A percentile compares a stretch with the other conserved stretches of the same genome.
Conservation (phyloP, 768 basidiomycete genomes). For the Suillus decipiens region DNA sequence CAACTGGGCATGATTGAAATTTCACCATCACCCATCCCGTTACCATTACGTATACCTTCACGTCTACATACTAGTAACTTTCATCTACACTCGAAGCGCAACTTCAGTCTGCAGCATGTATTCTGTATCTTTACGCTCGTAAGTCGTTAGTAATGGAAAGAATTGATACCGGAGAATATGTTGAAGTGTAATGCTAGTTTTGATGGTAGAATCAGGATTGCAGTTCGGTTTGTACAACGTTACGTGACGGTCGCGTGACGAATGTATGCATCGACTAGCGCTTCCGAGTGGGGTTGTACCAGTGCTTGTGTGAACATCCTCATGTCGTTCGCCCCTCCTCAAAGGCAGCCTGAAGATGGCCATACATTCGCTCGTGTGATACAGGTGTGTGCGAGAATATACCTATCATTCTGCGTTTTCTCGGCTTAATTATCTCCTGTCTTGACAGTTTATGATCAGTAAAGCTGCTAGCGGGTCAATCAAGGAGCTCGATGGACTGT, state of each 20-base stretch:
- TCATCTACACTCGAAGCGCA: conserved; percentile 1
- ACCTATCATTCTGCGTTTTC: not conserved
- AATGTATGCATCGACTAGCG: conserved; percentile 1
- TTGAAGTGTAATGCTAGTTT: not conserved
- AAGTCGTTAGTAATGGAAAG: conserved; percentile 1
- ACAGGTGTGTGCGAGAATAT: not conserved
- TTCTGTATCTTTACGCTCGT: conserved; percentile 5
- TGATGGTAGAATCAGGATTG: not conserved
- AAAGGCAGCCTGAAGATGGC: conserved; percentile 2
- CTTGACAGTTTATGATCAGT: conserved; percentile 7
- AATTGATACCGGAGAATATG: not conserved
- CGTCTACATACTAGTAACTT: not conserved
- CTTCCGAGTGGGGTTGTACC: not conserved
- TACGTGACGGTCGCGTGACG: conserved; percentile 1
- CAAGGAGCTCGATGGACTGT: conserved; percentile 7
- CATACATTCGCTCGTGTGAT: conserved; percentile 4
- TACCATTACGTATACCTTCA: conserved; percentile 4
- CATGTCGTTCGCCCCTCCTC: conserved; percentile 1
- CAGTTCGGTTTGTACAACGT: not conserved
- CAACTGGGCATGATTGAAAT: conserved; percentile 74
- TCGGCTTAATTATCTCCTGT: not conserved
- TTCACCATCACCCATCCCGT: not conserved
- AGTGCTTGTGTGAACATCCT: not conserved
- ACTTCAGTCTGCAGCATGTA: not conserved
- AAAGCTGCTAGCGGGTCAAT: conserved; percentile 7